These are phyloP conservation scores for Leishmania martiniquensis DNA, from an alignment of 208 protist species.

Conservation along the genomic window DNA sequence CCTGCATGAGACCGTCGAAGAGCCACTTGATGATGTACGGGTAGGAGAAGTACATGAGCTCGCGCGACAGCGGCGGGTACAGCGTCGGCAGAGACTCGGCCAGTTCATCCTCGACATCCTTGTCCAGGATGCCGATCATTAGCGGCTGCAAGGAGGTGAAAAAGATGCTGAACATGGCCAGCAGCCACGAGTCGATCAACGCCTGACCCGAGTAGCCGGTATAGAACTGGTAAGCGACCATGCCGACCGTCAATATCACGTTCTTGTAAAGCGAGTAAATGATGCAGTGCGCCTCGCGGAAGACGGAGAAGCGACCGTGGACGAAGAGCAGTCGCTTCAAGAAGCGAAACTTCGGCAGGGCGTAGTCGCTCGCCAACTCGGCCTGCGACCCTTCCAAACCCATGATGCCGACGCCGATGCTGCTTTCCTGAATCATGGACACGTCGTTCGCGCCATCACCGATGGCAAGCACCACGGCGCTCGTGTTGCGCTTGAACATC, in stretches of 20 bases:
- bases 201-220: slow-evolving; percentile 85
- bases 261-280: slow-evolving; percentile 97
- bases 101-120: slow-evolving; percentile 87
- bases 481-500: slow-evolving; percentile 63
- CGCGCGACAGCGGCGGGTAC: slow-evolving; percentile 63
- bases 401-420: slow-evolving; percentile 95
- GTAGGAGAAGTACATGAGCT: slow-evolving; percentile 77
- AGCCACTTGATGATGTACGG: slow-evolving; percentile 72
- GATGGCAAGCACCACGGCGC: slow-evolving; percentile 70
- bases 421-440: slow-evolving; percentile 93
- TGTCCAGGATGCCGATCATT: slow-evolving; percentile 81
- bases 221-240: slow-evolving; percentile 86
- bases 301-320: slow-evolving; percentile 93
- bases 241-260: slow-evolving; percentile 79
- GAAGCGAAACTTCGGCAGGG: slow-evolving; percentile 93
- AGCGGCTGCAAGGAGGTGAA: slow-evolving; percentile 85
- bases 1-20: slow-evolving; percentile 59
- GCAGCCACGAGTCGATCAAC: slow-evolving; percentile 86
- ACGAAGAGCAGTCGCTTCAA: slow-evolving; percentile 92
- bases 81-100: slow-evolving; percentile 69
- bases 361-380: slow-evolving; percentile 91
- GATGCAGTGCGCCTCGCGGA: slow-evolving; percentile 87
- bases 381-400: slow-evolving; percentile 97
- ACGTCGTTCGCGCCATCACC: slow-evolving; percentile 94
- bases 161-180: slow-evolving; percentile 82